Conservation (phyloP, 371 early-diverging fungal species). For the Rhizopus sp. region DNA sequence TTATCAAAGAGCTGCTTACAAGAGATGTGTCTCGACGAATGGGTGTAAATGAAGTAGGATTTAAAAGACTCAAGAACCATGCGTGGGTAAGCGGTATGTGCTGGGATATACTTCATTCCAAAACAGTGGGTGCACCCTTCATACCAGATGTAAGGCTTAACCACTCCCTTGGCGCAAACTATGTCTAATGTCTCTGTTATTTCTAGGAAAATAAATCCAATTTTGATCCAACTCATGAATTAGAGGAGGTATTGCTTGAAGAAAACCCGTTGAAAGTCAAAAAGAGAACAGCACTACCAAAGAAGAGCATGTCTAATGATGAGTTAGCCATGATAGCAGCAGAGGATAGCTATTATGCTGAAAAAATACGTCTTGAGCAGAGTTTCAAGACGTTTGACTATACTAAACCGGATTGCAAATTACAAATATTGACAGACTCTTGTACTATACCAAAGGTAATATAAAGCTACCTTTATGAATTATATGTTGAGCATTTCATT, state of each 20-base stretch:
- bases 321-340: conserved; percentile 1
- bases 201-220: conserved; percentile 66
- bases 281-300: conserved; percentile 4
- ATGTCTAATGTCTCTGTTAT: conserved; percentile 2
- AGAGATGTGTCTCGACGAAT: conserved; percentile 59
- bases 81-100: conserved; percentile 61
- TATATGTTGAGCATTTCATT: too few relatives aligned
- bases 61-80: conserved; percentile 55
- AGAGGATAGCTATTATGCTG: neutral
- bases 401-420: neutral
- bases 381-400: neutral
- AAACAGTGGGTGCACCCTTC: conserved; percentile 65
- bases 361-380: neutral
- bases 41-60: conserved; percentile 56
- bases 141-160: conserved; percentile 57
- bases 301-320: conserved; percentile 7
- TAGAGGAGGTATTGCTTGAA: conserved; percentile 92
- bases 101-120: conserved; percentile 59
- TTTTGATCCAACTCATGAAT: conserved; percentile 95
- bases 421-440: too few relatives aligned
- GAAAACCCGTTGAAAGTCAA: conserved; percentile 18
- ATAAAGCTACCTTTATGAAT: too few relatives aligned
- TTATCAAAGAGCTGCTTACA: conserved; percentile 55
- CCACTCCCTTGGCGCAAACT: neutral
- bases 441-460: too few relatives aligned